These are phyloP conservation scores for Camellia japonica DNA, from an alignment of 148 eudicot genomes.

Conservation along the genomic window DNA sequence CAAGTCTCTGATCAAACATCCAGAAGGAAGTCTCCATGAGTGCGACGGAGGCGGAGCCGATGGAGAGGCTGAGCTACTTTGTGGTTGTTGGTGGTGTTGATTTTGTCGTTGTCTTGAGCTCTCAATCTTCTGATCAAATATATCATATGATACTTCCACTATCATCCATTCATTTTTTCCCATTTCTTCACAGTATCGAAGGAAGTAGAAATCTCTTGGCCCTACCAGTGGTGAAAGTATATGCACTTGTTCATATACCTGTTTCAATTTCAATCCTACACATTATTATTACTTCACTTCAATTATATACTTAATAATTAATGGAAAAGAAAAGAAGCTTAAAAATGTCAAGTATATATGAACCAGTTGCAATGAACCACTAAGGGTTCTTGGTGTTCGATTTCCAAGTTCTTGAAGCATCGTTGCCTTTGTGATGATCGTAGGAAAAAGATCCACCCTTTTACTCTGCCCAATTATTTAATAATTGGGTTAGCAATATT, in stretches of 20 bases:
- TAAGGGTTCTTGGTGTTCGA: slow-evolving; percentile 25
- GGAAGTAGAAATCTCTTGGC: slow-evolving; percentile 40
- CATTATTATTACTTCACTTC: background rate
- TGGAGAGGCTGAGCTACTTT: no score
- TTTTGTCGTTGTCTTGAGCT: background rate
- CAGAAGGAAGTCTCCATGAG: slow-evolving; percentile 57
- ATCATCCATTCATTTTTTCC: slow-evolving; percentile 37
- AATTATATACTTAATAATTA: no score
- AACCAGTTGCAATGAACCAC: slow-evolving; percentile 50
- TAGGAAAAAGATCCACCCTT: slow-evolving; percentile 49
- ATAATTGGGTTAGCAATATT: background rate
- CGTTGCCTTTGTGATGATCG: slow-evolving; percentile 34
- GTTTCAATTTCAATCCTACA: slow-evolving; percentile 10
- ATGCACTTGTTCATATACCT: slow-evolving; percentile 52
- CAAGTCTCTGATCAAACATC: slow-evolving; percentile 49
- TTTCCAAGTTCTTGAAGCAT: slow-evolving; percentile 32
- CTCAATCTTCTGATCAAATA: background rate
- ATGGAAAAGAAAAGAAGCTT: background rate
- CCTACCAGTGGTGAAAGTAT: slow-evolving; percentile 47
- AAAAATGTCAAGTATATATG: background rate
- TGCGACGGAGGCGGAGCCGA: slow-evolving; percentile 18
- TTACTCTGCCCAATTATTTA: slow-evolving; percentile 33
- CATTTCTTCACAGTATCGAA: slow-evolving; percentile 42
- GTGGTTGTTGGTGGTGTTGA: no score
- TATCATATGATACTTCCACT: slow-evolving; percentile 42